These are phyloP conservation scores for Aspergillus baeticus DNA, from an alignment of 495 filamentous ascomycete species.

Conservation along the genomic window DNA sequence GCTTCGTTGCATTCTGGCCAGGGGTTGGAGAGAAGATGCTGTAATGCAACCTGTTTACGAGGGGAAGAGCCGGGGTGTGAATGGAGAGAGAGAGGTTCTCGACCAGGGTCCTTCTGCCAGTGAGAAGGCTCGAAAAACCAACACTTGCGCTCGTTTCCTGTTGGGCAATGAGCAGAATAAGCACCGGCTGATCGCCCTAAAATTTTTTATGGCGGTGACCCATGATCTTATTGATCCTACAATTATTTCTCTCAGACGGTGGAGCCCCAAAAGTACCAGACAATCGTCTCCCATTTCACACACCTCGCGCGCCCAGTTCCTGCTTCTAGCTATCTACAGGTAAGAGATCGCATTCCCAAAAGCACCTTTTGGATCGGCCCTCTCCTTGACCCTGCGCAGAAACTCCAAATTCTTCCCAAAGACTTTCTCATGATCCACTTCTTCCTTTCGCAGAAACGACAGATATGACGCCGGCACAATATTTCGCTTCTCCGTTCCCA, in stretches of 20 bases:
- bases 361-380: no score
- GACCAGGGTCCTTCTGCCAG: neutral
- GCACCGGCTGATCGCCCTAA: constrained; percentile 1
- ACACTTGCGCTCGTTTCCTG: neutral
- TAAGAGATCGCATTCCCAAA: no score
- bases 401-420: no score
- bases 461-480: no score
- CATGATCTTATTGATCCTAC: neutral
- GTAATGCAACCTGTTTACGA: constrained; percentile 6
- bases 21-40: constrained; percentile 9
- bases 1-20: constrained; percentile 21
- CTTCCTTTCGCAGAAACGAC: no score
- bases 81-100: neutral
- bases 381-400: no score
- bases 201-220: neutral
- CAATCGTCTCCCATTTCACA: no score
- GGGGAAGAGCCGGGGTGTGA: neutral
- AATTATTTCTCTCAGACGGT: neutral
- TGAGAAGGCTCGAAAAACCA: neutral
- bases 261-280: no score
- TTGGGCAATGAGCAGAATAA: neutral
- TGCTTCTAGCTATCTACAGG: no score
- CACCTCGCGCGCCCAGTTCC: no score
- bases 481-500: no score
- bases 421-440: no score